Conservation (phyloP, 208 protist species). For the Wallacemonas sp. region DNA sequence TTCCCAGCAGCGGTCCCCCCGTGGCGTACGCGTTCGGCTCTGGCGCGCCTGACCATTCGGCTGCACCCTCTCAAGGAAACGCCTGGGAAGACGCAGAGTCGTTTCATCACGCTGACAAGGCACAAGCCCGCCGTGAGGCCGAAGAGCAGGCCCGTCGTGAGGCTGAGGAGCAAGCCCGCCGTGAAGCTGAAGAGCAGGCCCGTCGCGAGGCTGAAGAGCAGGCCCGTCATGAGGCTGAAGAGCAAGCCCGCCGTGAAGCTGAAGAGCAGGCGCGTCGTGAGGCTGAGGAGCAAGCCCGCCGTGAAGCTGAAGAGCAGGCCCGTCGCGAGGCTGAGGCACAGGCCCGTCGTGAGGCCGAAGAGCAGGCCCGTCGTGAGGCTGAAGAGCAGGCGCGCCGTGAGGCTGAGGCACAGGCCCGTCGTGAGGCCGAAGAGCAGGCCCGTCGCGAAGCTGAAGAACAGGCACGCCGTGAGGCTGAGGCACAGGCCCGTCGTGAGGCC, state of each 20-base stretch:
- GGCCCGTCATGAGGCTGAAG: conserved; percentile 6
- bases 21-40: not conserved
- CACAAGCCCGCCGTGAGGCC: conserved; percentile 2
- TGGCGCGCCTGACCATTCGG: not conserved
- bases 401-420: conserved; percentile 18
- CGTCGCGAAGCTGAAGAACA: conserved; percentile 4
- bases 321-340: conserved; percentile 15
- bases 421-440: conserved; percentile 7
- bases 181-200: conserved; percentile 20
- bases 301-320: conserved; percentile 16
- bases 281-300: conserved; percentile 15
- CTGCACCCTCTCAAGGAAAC: conserved; percentile 13
- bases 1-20: not conserved
- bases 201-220: conserved; percentile 16
- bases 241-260: conserved; percentile 13
- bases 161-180: conserved; percentile 18
- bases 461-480: conserved; percentile 4
- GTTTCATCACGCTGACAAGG: not conserved
- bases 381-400: conserved; percentile 22
- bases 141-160: conserved; percentile 5
- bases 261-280: conserved; percentile 17
- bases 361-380: conserved; percentile 13
- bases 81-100: not conserved
- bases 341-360: conserved; percentile 14
- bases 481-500: conserved; percentile 17